Evolutionary conservation across 176 grass and related monocot species (phyloP), one percentile per base, ranked within the genome.

Genomic region (Triticum turgidum): DNA sequence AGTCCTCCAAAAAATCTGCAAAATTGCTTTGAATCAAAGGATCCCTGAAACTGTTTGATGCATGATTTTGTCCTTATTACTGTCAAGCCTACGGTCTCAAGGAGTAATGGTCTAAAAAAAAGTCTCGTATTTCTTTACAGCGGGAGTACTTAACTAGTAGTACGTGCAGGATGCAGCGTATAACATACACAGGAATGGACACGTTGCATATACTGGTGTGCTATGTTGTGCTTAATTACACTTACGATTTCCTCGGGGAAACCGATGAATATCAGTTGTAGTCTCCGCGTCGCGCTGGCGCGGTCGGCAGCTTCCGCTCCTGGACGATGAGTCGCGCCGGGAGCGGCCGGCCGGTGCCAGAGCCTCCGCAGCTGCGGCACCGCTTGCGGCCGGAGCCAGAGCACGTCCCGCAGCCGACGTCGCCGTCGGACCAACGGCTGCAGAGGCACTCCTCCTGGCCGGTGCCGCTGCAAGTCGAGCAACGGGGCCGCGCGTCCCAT

Each of bases 401-500:
- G 90, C 96, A 98, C 24, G 88, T 83, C 17, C 96, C 84, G 88
- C 93, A 98, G 3, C 96, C 96, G 56, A 77, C 63, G 89, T 98
- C 96, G 37, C 92, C 93, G 79, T 98, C 96, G 11, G 96, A 98
- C 93, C 93, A 98, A 17, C 96, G 93, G 62, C 86, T 73, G 92
- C 96, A 98, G 7, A 96, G 56, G 88, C 96, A 98, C 5, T 89
- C 35, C 34, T 94, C 91, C 61, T 86, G 81, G 7, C 96, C 93
- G 18, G 88, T 91, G n/a, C 96, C 96, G 79, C 90, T 81, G 89
- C 96, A 98, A 29, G 93, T 86, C 21, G 91, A 42, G 76, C 96
- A 98, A 12, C 96, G 91, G 61, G 93, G 96, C 4, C 86, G 80
- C 29, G 77, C 71, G 52, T 86, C 90, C 85, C 84, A 88, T 44